A percentile compares a stretch with the other conserved stretches of the same genome.
Evolutionary conservation across 2,329 filamentous ascomycete species (phyloP).

Genomic region (Aureobasidium sp.): DNA sequence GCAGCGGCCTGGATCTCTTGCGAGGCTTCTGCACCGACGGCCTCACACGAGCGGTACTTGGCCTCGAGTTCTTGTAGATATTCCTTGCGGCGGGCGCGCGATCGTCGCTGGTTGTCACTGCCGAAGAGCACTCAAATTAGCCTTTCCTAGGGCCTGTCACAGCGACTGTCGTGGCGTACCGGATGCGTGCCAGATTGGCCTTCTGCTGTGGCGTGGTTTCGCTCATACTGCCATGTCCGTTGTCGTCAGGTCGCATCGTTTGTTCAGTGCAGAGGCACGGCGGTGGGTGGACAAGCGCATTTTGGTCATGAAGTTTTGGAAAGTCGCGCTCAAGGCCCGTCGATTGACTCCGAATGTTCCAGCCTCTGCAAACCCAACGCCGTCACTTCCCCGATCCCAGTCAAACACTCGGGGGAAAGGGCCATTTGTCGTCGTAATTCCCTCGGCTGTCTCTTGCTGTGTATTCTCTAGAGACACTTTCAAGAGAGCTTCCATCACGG

Average conservation of each 20-base stretch:
- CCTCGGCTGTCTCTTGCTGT: neutral
- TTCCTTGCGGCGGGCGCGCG: conserved; percentile 64
- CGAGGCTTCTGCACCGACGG: conserved; percentile 57
- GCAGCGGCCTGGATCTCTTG: conserved; percentile 65
- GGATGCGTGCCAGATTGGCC: conserved; percentile 50
- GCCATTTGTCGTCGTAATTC: too few relatives aligned
- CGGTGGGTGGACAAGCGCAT: neutral
- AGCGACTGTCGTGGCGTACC: conserved; percentile 48
- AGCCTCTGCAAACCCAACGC: neutral
- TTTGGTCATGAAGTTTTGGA: neutral
- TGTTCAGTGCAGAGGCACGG: too few relatives aligned
- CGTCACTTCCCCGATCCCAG: neutral
- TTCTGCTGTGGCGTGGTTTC: conserved; percentile 16
- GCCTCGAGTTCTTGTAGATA: conserved; percentile 63
- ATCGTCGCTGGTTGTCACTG: conserved; percentile 68
- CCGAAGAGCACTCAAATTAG: conserved; percentile 23
- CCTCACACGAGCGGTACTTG: conserved; percentile 54
- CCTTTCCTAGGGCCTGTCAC: conserved; percentile 12
- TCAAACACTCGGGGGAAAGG: too few relatives aligned
- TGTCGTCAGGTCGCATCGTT: neutral
- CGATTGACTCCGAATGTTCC: neutral
- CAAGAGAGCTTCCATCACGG: too few relatives aligned
- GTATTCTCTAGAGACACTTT: neutral
- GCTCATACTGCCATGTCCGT: neutral
- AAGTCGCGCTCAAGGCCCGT: neutral